Evolutionary conservation across 768 basidiomycete species (phyloP).

Genomic region (Agaricus blazei): DNA sequence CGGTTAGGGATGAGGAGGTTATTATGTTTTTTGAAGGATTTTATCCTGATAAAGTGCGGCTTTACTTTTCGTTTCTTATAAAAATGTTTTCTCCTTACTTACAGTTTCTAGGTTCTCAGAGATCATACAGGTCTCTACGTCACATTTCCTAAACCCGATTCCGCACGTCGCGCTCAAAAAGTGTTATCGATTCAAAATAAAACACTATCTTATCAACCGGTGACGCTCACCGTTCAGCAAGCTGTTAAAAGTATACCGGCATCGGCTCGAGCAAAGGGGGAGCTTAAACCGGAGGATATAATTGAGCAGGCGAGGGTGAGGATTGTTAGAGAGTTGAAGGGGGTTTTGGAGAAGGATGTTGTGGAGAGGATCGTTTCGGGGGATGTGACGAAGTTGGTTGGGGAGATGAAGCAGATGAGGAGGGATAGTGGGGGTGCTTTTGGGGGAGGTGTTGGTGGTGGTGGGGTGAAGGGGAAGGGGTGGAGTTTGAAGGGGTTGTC

Average conservation of each 20-base stretch:
- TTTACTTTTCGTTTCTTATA: slow-evolving; percentile 2
- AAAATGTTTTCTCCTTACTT: not conserved
- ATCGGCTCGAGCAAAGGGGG: slow-evolving; percentile 27
- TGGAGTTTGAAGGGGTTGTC: slow-evolving; percentile 42
- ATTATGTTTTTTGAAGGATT: slow-evolving; percentile 63
- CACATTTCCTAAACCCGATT: slow-evolving; percentile 60
- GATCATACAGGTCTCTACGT: slow-evolving; percentile 76
- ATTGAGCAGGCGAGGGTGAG: slow-evolving; percentile 49
- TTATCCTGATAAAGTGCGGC: slow-evolving; percentile 63
- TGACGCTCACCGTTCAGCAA: slow-evolving; percentile 47
- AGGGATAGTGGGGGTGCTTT: slow-evolving; percentile 8
- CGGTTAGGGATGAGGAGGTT: slow-evolving; percentile 66
- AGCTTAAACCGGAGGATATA: slow-evolving; percentile 39
- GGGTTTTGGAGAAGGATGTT: slow-evolving; percentile 59
- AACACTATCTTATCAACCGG: slow-evolving; percentile 38
- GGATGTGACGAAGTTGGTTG: slow-evolving; percentile 47
- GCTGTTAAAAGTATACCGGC: slow-evolving; percentile 24
- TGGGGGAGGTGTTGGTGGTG: slow-evolving; percentile 11
- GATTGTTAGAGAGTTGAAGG: slow-evolving; percentile 52
- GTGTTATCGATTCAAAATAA: slow-evolving; percentile 46
- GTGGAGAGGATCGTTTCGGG: slow-evolving; percentile 52
- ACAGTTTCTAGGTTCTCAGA: slow-evolving; percentile 51
- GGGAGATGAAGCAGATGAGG: slow-evolving; percentile 42
- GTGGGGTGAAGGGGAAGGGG: slow-evolving; percentile 20
- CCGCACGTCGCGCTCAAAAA: slow-evolving; percentile 63